phyloP scores from a whole-genome alignment of 2,329 filamentous ascomycete species.

The Aspergillus clavatus region DNA sequence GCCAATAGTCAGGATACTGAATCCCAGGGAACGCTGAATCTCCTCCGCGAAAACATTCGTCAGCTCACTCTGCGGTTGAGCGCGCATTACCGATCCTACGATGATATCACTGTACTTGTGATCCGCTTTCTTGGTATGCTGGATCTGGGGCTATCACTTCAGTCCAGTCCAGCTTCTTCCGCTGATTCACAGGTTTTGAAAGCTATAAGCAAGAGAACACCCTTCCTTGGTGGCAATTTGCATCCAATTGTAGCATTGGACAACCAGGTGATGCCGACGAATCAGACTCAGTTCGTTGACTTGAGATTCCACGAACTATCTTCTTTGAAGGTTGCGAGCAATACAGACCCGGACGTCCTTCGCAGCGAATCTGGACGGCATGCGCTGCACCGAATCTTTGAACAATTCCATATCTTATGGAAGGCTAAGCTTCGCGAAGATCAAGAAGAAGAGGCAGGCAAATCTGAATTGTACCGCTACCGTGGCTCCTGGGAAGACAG shows the following conservation, averaged over 20 bases:
- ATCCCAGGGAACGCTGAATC: constrained; percentile 31
- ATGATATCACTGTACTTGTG: constrained; percentile 75
- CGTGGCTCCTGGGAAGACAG: constrained; percentile 71
- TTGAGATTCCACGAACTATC: constrained; percentile 36
- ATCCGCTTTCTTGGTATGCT: constrained; percentile 76
- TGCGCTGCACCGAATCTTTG: constrained; percentile 61
- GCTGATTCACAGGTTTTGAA: constrained; percentile 20
- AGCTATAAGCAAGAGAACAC: constrained; percentile 33
- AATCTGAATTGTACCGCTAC: constrained; percentile 77
- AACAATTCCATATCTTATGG: constrained; percentile 75
- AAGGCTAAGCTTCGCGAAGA: constrained; percentile 70
- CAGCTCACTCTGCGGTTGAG: constrained; percentile 67
- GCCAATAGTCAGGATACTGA: constrained; percentile 9
- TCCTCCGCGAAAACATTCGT: constrained; percentile 54
- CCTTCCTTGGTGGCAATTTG: constrained; percentile 33
- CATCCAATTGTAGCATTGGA: constrained; percentile 18
- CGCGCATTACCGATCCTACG: constrained; percentile 69
- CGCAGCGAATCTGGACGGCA: constrained; percentile 45
- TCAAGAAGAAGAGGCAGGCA: constrained; percentile 67
- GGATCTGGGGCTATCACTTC: constrained; percentile 67
- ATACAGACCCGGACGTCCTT: constrained; percentile 31
- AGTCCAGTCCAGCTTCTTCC: constrained; percentile 24
- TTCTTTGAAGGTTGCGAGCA: constrained; percentile 31
- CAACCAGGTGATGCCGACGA: constrained; percentile 5
- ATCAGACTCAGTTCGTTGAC: constrained; percentile 28